These are phyloP conservation scores for Amylocystis lapponica DNA, from an alignment of 768 basidiomycete species.

Conservation along the genomic window DNA sequence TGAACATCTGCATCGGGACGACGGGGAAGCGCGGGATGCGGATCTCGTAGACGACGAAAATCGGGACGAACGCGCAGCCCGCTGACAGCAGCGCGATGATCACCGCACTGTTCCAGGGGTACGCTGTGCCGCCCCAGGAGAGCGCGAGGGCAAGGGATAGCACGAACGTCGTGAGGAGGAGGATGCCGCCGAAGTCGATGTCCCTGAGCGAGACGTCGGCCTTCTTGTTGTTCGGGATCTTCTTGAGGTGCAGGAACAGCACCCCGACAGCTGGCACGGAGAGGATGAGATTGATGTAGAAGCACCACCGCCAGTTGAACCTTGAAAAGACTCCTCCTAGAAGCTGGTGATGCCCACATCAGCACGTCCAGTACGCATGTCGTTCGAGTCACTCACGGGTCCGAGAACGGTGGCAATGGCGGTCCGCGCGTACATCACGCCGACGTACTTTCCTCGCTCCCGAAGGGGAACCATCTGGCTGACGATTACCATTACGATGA, in stretches of 20 bases:
- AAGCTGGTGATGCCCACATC: not conserved
- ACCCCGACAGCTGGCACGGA: slow-evolving; percentile 15
- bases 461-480: slow-evolving; percentile 8
- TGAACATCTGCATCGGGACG: slow-evolving; percentile 5
- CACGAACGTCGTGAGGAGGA: slow-evolving; percentile 17
- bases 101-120: slow-evolving; percentile 10
- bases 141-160: slow-evolving; percentile 22
- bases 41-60: slow-evolving; percentile 17
- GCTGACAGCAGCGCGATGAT: slow-evolving; percentile 20
- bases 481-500: slow-evolving; percentile 4
- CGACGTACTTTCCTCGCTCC: slow-evolving; percentile 3
- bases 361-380: no score
- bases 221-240: slow-evolving; percentile 17
- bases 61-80: slow-evolving; percentile 13
- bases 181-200: slow-evolving; percentile 23
- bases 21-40: slow-evolving; percentile 3
- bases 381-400: not conserved
- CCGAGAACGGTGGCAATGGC: slow-evolving; percentile 5
- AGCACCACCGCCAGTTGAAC: slow-evolving; percentile 24
- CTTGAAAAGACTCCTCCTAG: slow-evolving; percentile 17
- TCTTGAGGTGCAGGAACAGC: slow-evolving; percentile 14
- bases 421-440: slow-evolving; percentile 4
- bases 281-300: slow-evolving; percentile 16
- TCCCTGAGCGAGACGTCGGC: slow-evolving; percentile 2
- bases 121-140: slow-evolving; percentile 15